Evolutionary conservation across 495 filamentous ascomycete genomes (phyloP).

Genomic region (Aspergillus diversus): DNA sequence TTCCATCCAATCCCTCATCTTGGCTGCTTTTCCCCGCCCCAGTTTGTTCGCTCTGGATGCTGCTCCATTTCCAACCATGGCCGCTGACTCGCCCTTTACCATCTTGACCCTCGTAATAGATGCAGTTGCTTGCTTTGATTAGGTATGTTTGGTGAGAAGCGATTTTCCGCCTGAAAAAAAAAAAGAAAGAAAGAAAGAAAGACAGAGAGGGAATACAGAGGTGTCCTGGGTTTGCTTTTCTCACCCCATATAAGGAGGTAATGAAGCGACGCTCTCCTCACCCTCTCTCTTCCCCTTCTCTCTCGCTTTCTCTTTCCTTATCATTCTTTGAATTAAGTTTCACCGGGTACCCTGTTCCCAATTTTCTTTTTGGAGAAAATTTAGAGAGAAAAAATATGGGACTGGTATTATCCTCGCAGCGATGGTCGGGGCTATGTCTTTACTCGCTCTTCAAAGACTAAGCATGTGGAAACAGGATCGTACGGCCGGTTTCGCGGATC

Average conservation of each 20-base stretch:
- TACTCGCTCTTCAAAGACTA: slow-evolving; percentile 26
- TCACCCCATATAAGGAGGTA: neutral
- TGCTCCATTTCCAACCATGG: slow-evolving; percentile 18
- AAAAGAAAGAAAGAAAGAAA: slow-evolving; percentile 7
- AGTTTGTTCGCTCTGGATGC: slow-evolving; percentile 15
- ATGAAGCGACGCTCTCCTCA: neutral
- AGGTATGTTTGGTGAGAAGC: slow-evolving; percentile 19
- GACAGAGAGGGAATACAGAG: slow-evolving; percentile 9
- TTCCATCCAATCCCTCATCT: neutral
- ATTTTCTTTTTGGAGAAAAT: neutral
- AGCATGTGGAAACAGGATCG: slow-evolving; percentile 30
- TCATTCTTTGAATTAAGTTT: neutral
- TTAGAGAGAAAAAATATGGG: slow-evolving; percentile 7
- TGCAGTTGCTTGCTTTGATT: slow-evolving; percentile 20
- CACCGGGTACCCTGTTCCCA: slow-evolving; percentile 3
- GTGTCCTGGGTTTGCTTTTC: no score
- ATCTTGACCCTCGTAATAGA: slow-evolving; percentile 18
- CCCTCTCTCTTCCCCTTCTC: neutral
- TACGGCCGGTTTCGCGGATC: slow-evolving; percentile 15
- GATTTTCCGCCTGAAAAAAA: slow-evolving; percentile 11
- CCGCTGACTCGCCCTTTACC: slow-evolving; percentile 16
- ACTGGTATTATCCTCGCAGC: slow-evolving; percentile 11
- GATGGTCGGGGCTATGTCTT: slow-evolving; percentile 18
- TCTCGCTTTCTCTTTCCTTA: neutral
- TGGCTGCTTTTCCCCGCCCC: slow-evolving; percentile 3